A percentile compares a stretch with the other conserved stretches of the same genome.
phyloP scores from a whole-genome alignment of 495 filamentous ascomycete species.

The Xylaria palmicola region DNA sequence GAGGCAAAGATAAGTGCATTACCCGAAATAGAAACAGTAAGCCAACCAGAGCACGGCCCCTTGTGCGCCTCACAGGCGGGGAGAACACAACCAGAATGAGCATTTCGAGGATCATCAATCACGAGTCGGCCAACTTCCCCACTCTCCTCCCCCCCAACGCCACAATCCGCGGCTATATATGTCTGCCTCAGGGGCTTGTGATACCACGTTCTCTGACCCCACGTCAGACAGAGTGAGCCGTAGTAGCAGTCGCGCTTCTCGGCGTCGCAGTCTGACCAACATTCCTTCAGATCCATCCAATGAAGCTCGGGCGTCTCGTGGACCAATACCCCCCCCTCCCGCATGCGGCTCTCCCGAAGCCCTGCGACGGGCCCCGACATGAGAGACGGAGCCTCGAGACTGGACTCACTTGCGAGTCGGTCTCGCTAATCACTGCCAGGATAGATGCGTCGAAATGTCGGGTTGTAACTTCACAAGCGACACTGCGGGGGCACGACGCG shows the following conservation, averaged over 20 bases:
- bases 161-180: neutral
- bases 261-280: neutral
- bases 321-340: neutral
- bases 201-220: neutral
- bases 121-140: neutral
- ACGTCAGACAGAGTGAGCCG: neutral
- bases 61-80: no score
- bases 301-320: no score
- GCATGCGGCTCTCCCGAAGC: neutral
- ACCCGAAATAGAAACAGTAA: no score
- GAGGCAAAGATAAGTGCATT: no score
- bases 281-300: neutral
- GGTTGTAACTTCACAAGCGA: neutral
- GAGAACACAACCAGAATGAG: no score
- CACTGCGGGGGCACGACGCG: neutral
- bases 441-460: no score
- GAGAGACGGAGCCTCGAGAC: neutral
- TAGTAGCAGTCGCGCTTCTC: no score
- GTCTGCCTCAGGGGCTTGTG: neutral
- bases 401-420: neutral
- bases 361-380: no score
- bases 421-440: neutral
- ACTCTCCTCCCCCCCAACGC: neutral
- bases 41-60: no score
- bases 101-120: neutral